Evolutionary conservation across 108 stramenopile genomes (phyloP), one percentile per base, ranked within the genome.

Genomic region (Mayamaea pseudoterrestris): DNA sequence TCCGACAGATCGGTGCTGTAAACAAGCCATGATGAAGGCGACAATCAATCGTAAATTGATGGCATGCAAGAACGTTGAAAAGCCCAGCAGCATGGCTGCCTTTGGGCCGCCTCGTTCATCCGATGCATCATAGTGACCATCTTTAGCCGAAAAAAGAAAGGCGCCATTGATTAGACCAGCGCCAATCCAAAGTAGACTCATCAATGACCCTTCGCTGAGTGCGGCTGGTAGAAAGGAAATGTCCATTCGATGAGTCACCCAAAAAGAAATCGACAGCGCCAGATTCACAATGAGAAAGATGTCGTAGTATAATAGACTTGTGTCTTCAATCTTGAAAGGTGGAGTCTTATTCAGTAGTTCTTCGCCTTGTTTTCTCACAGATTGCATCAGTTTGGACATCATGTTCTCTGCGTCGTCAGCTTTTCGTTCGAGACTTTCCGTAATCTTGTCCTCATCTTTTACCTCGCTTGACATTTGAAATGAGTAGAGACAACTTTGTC

Each of bases 201-300:
- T 41, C 31, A 80, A 54, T 20, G 65, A 64, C 1, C 78, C 78
- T 29, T 80, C 78, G 35, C 48, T 75, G 31, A 80, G 52, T 1
- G 74, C 66, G 6, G 41, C 32, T 6, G 54, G 47, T 3, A 80
- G 46, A 36, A 49, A 75, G 0, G 30, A 21, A 30, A 73, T 50
- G 26, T 60, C 35, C 58, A 80, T 22, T 18, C 78, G 72, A 55
- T 80, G 78, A 1, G 63, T 60, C 1, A 80, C 78, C 68, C 71
- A 80, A 35, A 80, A 76, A 23, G 68, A 70, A 51, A 80, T 73
- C 22, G 74, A 76, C 30, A 55, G 2, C 1, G 62, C 45, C 12
- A 80, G 49, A 45, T 80, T 80, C 28, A 75, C 52, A 24, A 80
- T 35, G 27, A 80, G 48, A 36, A 80, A 67, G 27, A 75, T 45